Percentiles rank a stretch among this genome's conserved stretches.
These are phyloP conservation scores for Rugonectria rugulosa DNA, from an alignment of 2,329 filamentous ascomycete species.

Conservation along the genomic window DNA sequence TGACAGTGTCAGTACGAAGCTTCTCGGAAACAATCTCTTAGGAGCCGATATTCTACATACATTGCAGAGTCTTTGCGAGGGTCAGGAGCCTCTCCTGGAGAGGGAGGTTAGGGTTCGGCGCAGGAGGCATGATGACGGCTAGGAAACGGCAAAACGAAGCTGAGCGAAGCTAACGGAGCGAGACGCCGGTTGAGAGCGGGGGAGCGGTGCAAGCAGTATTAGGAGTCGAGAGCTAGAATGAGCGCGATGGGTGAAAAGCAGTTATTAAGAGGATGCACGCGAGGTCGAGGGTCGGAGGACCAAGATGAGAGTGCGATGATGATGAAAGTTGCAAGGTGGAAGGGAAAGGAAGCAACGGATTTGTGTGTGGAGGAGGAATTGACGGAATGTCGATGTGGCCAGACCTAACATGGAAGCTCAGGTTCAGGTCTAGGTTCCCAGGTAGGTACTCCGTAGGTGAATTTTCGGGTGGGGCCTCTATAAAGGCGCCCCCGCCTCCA, in stretches of 20 bases:
- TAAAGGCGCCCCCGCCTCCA: background rate
- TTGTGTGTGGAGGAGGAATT: slow-evolving; percentile 14
- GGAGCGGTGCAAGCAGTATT: slow-evolving; percentile 2
- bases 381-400: slow-evolving; percentile 22
- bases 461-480: no score
- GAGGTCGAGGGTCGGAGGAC: background rate
- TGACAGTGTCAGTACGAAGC: slow-evolving; percentile 32
- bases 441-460: no score
- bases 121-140: slow-evolving; percentile 68
- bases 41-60: slow-evolving; percentile 59
- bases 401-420: no score
- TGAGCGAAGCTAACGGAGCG: no score
- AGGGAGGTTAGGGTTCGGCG: slow-evolving; percentile 73
- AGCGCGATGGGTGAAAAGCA: no score
- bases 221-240: slow-evolving; percentile 14
- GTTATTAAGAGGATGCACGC: no score
- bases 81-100: slow-evolving; percentile 77
- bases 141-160: background rate
- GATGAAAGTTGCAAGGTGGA: background rate
- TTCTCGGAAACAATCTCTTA: slow-evolving; percentile 1
- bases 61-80: slow-evolving; percentile 91
- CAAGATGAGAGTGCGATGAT: slow-evolving; percentile 10
- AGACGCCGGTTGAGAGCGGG: slow-evolving; percentile 18
- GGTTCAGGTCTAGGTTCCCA: no score
- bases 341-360: slow-evolving; percentile 2